Base-by-base conservation (phyloP, 192 early-diverging fungal species). In the Funneliformis mosseae region DNA sequence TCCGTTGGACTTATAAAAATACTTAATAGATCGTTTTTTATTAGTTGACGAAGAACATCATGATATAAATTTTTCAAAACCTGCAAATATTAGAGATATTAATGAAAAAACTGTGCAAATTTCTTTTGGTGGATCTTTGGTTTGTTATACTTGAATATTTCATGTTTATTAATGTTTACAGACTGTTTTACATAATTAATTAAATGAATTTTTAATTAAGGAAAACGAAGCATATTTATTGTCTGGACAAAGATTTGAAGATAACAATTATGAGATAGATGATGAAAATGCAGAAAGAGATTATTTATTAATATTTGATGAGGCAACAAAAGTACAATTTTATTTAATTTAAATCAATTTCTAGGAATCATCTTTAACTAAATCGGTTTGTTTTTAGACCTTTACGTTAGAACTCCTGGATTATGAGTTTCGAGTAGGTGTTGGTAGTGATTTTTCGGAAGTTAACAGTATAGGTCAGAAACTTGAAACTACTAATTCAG, bases 301-400 rank as follows among this genome's bases (percentile, higher is more conserved):
- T 55, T 55, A 55, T 55, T 55, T 55, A 55, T 55, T 55, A 55
- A 55, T 55, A 55, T 55, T 55, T 55, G 50, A 55, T 55, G 50
- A 55, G 16, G 4, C 18, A 5, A 55, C 50, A 55, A 55, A 55
- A 11, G 50, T 55, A 55, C 16, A 7, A 55, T 55, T n/a, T 16
- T 55, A 21, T 55, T 55, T 55, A 55, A 55, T 55, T 55, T 6
- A 21, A 50, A 18, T 50, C 5, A 50, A 50, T 16, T 48, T 50
- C 18, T 50, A 16, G 1, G 18, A 16, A 50, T 5, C 14, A 45
- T 9, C 43, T 45, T 45, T 7, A 45, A 45, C 16, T 21, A 55
- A 18, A 55, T 9, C 16, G 12, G 50, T 55, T 55, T 55, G 18
- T 55, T 55, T 55, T 4, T 21, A 55, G 50, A 55, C 50, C 21